Conservation (phyloP, 2,329 filamentous ascomycete genomes). For the Macrophomina tecta region DNA sequence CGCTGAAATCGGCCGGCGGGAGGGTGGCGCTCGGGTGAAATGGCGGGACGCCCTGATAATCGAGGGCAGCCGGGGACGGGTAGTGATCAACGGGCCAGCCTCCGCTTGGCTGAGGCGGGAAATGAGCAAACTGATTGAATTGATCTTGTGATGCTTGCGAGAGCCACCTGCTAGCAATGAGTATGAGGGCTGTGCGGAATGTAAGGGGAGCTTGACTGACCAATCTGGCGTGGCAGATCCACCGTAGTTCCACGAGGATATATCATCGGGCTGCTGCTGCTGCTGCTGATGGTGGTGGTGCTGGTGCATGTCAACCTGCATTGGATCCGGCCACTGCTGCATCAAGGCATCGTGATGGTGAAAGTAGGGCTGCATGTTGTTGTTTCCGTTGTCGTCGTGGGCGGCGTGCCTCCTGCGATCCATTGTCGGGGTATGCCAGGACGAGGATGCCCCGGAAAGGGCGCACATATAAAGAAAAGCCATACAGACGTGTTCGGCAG, state of each 20-base stretch:
- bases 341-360: background rate
- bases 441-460: background rate
- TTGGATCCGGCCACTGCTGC: conserved; percentile 4
- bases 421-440: conserved; percentile 2
- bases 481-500: background rate
- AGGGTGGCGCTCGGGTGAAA: conserved; percentile 3
- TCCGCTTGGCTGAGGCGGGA: background rate
- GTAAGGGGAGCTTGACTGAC: background rate
- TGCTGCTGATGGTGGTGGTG: background rate
- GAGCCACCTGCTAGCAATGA: conserved; percentile 14
- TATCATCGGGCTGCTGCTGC: background rate
- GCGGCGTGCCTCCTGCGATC: background rate
- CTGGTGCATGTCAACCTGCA: background rate
- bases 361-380: conserved; percentile 14
- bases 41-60: conserved; percentile 14
- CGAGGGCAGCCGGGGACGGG: background rate
- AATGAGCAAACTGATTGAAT: background rate
- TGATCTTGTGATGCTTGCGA: background rate
- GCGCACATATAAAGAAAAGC: background rate
- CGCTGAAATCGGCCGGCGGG: background rate
- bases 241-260: conserved; percentile 7
- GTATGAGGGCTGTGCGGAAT: conserved; percentile 9
- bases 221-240: background rate
- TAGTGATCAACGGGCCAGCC: conserved; percentile 4
- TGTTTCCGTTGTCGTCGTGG: background rate